Percentiles rank a stretch among this genome's conserved stretches.
These are phyloP conservation scores for Ophiostoma ips DNA, from an alignment of 2,329 filamentous ascomycete genomes.

Conservation along the genomic window DNA sequence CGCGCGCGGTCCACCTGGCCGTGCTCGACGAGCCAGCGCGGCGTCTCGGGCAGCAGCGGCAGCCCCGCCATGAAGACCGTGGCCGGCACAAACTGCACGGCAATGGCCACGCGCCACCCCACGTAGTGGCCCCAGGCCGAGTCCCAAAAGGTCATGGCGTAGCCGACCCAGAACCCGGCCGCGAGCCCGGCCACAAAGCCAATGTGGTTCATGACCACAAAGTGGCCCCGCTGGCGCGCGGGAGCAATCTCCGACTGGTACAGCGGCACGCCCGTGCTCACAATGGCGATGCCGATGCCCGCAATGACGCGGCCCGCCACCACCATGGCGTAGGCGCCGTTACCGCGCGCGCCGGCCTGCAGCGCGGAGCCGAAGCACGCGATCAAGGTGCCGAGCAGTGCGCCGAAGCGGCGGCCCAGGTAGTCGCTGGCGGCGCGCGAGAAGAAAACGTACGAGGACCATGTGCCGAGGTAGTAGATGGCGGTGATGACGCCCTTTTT, in stretches of 20 bases:
- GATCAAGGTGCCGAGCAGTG: conserved; percentile 31
- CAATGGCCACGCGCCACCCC: conserved; percentile 40
- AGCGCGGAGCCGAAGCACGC: conserved; percentile 35
- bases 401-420: conserved; percentile 37
- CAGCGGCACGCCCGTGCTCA: conserved; percentile 42
- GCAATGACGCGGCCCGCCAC: conserved; percentile 36
- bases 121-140: conserved; percentile 26
- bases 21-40: conserved; percentile 44
- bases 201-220: conserved; percentile 45
- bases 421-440: conserved; percentile 37
- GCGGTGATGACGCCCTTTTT: conserved; percentile 39
- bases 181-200: conserved; percentile 42
- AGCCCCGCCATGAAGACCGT: conserved; percentile 34
- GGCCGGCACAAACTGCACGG: conserved; percentile 36
- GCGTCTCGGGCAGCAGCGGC: conserved; percentile 41
- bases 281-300: conserved; percentile 38
- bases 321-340: conserved; percentile 31
- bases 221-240: conserved; percentile 36
- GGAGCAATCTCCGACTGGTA: conserved; percentile 46
- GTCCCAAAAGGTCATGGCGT: conserved; percentile 40
- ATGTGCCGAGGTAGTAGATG: conserved; percentile 44
- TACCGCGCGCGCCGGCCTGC: conserved; percentile 29
- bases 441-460: conserved; percentile 39
- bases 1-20: conserved; percentile 29
- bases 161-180: conserved; percentile 42